Percentiles rank a stretch among this genome's conserved stretches.
Evolutionary conservation across 2,329 filamentous ascomycete species (phyloP).

Genomic region (Waltergamsia citrina): DNA sequence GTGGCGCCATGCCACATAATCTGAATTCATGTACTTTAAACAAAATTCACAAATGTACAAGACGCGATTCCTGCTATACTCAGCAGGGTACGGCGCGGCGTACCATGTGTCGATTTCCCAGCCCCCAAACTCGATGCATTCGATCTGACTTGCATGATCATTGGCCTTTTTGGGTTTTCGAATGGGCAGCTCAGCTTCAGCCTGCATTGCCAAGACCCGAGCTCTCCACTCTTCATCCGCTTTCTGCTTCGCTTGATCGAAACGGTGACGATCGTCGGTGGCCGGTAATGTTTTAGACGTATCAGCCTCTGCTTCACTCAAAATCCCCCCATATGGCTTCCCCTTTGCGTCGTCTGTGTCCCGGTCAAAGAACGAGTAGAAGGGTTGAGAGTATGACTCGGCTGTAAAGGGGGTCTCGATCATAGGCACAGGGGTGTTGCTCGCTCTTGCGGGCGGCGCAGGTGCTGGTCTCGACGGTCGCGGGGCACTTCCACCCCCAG

Average conservation of each 20-base stretch:
- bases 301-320: constrained; percentile 82
- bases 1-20: constrained; percentile 96
- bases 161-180: constrained; percentile 65
- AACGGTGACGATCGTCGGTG: constrained; percentile 70
- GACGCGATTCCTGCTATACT: constrained; percentile 92
- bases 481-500: constrained; percentile 7
- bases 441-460: constrained; percentile 6
- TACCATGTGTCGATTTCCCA: constrained; percentile 99
- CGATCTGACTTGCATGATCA: constrained; percentile 91
- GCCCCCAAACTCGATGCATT: constrained; percentile 95
- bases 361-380: constrained; percentile 82
- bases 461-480: constrained; percentile 14
- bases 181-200: constrained; percentile 49
- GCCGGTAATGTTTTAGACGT: constrained; percentile 81
- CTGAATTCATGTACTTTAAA: constrained; percentile 98
- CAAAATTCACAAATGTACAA: constrained; percentile 99
- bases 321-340: constrained; percentile 91
- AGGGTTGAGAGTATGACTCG: constrained; percentile 61
- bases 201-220: constrained; percentile 49
- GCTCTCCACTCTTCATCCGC: constrained; percentile 88
- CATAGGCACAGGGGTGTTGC: constrained; percentile 10
- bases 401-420: constrained; percentile 49
- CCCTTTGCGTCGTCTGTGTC: constrained; percentile 83
- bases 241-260: constrained; percentile 81
- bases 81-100: constrained; percentile 93